Base-by-base conservation (phyloP, 1,139 yeast genomes). In the Taphrina wiesneri region DNA sequence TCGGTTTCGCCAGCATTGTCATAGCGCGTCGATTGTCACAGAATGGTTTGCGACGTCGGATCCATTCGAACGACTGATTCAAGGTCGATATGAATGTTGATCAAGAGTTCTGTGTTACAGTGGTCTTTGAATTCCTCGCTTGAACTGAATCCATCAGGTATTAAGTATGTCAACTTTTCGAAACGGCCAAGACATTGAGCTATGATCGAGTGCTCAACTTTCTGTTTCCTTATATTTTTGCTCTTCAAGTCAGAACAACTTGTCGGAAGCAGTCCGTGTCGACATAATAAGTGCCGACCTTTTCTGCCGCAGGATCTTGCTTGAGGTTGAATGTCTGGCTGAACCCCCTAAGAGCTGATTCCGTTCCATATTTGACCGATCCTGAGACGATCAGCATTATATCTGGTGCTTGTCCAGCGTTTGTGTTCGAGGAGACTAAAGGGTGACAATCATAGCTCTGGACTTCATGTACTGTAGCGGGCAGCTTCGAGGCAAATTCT, bases 401-500 rank as follows among this genome's bases (percentile, higher is more conserved):
- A 28, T 41, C 59, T 28, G 63, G 60, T 9, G 67, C 66, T 23
- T 56, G 60, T 3, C 63, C 53, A 15, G 62, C 63, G 30, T 66
- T 66, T 30, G 63, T 56, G 17, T 56, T 63, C 26, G 63, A 51
- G 1, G 63, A 56, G 28, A 56, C 66, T 5, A 66, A 51, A 2
- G 68, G 68, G 30, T 66, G 68, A 25, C 67, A 62, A 51, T 66
- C 68, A 56, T 43, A 62, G 52, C 52, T 26, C 23, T 66, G 68
- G 3, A 66, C 67, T 3, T 62, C 66, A 51, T 66, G 68, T 3
- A 47, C 45, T 13, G 67, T 66, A 3, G 56, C 39, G 13, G 68
- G 68, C 11, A 66, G 54, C 19, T 32, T 56, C 46, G 51, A 52
- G 13, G 59, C 67, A 43, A 62, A 63, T 26, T 66, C 68, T 34